phyloP scores from a whole-genome alignment of 805 yeast species.

The Monosporozyma yasuniensis region DNA sequence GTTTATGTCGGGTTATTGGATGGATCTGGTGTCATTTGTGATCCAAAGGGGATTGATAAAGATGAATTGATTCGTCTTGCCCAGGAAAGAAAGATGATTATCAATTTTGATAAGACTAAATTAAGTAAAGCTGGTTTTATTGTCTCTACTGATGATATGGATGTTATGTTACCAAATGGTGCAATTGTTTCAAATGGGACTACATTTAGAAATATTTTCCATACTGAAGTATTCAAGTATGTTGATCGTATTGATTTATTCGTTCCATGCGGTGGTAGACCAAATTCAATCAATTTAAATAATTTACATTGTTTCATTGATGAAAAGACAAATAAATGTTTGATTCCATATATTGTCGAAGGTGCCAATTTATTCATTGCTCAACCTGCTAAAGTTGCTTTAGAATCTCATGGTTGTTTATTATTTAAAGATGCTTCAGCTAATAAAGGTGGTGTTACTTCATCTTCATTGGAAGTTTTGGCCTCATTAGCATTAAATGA shows the following conservation, averaged over 20 bases:
- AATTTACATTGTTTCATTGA: constrained; percentile 69
- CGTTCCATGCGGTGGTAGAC: constrained; percentile 99
- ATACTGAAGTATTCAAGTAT: constrained; percentile 57
- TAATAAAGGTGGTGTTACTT: constrained; percentile 97
- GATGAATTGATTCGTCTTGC: constrained; percentile 74
- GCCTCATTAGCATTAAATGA: constrained; percentile 91
- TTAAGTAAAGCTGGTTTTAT: constrained; percentile 70
- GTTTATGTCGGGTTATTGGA: constrained; percentile 82
- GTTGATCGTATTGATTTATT: constrained; percentile 67
- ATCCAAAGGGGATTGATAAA: constrained; percentile 82
- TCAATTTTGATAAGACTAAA: constrained; percentile 54
- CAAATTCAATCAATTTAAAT: constrained; percentile 84
- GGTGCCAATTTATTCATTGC: constrained; percentile 96
- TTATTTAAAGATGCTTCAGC: constrained; percentile 94
- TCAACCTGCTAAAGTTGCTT: constrained; percentile 79
- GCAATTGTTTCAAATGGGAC: constrained; percentile 69
- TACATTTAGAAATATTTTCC: constrained; percentile 84
- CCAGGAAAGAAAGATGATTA: constrained; percentile 62
- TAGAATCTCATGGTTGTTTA: constrained; percentile 80
- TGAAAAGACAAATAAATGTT: constrained; percentile 62
- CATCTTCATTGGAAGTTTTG: constrained; percentile 88
- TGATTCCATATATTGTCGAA: constrained; percentile 85
- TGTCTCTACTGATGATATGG: constrained; percentile 77
- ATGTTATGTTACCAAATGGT: constrained; percentile 72
- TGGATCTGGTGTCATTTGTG: constrained; percentile 92